Evolutionary conservation across 306 rosid species (phyloP).

Genomic region (Echinosophora koreensis): DNA sequence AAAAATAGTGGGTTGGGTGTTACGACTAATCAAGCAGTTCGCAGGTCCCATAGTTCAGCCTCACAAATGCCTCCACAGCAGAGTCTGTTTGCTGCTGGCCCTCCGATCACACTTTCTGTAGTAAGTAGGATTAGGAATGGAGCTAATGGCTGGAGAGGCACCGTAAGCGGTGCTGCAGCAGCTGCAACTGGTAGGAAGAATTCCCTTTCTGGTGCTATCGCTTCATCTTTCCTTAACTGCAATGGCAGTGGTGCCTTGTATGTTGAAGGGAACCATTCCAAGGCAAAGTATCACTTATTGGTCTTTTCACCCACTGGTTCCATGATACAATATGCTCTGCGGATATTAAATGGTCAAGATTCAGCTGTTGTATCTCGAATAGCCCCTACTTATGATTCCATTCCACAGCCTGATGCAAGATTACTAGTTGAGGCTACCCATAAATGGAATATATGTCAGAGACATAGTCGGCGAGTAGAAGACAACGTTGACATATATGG

Average conservation of each 20-base stretch:
- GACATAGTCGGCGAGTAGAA: constrained; percentile 72
- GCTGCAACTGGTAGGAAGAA: constrained; percentile 82
- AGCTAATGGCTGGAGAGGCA: constrained; percentile 85
- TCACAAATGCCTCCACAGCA: constrained; percentile 63
- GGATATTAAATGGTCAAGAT: constrained; percentile 60
- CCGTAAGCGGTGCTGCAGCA: constrained; percentile 95
- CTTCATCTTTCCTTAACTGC: constrained; percentile 77
- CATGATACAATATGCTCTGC: constrained; percentile 82
- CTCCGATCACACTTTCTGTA: constrained; percentile 81
- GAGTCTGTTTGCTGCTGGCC: constrained; percentile 59
- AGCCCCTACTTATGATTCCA: constrained; percentile 61
- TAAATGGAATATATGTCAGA: constrained; percentile 93
- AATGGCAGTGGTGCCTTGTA: constrained; percentile 57
- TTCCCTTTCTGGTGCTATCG: constrained; percentile 77
- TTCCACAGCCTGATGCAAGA: constrained; percentile 69
- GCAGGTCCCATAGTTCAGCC: constrained; percentile 54
- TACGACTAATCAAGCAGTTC: constrained; percentile 51
- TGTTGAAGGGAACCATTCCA: constrained; percentile 59
- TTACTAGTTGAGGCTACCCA: constrained; percentile 85
- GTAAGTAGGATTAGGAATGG: constrained; percentile 89
- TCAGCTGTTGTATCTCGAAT: constrained; percentile 57
- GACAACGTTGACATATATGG: constrained; percentile 89
- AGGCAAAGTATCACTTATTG: constrained; percentile 72
- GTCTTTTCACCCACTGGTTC: constrained; percentile 89
- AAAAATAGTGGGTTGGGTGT: constrained; percentile 58